Evolutionary conservation across 1,139 yeast species (phyloP), one percentile per base, ranked within the genome.

Genomic region (Taphrina communis): DNA sequence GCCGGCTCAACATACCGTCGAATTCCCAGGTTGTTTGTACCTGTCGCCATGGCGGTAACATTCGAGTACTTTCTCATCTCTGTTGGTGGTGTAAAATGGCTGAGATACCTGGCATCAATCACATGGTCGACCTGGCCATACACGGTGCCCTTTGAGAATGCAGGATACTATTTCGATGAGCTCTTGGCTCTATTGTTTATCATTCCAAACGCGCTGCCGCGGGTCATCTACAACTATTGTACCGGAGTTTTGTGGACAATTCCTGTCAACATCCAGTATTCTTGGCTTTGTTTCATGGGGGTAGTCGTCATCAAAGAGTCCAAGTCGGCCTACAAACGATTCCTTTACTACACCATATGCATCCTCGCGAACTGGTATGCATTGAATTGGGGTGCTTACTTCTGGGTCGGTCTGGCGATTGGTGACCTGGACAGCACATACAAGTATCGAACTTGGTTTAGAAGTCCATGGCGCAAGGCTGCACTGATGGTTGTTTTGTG

Each of bases 111-210:
- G 39, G 57, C 57, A 17, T 52, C 57, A 8, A 25, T 52, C 17
- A 52, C 57, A 7, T 52, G 57, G 57, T 52, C 57, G 39, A 52
- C 57, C 21, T 52, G 57, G 57, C 57, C 57, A 6, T 52, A 52
- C 35, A 35, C 41, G 6, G 41, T 52, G n/a, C 57, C 39, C 4
- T 52, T 52, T 17, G 11, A 25, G 41, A 52, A 52, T 52, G 57
- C 57, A 31, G 57, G 57, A n/a, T 35, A 52, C 57, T 52, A 31
- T 41, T 52, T 52, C 57, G n/a, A 52, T n/a, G 57, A 52, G 41
- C 39, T 35, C 5, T 17, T 52, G 41, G 57, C 57, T 52, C 57
- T 52, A 17, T 25, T 52, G 39, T 52, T 31, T 41, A 25, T 52
- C 57, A 52, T 52, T 8, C 57, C 57, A 6, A 52, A 52, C n/a